Evolutionary conservation across 192 early-diverging fungal species (phyloP).

Genomic region (Coemansia erecta): DNA sequence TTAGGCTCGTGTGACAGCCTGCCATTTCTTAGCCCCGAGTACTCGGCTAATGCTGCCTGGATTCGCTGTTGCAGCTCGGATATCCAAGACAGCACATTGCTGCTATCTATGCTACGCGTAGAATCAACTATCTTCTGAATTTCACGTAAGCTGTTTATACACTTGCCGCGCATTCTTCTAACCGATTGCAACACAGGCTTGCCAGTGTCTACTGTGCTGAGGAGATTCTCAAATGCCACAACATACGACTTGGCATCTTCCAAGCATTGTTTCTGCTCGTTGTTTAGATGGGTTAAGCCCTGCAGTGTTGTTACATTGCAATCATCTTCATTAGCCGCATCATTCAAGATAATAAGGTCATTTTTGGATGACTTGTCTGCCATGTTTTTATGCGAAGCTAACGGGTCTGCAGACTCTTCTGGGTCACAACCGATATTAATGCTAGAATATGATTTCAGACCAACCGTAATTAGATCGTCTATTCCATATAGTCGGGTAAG

Average conservation of each 20-base stretch:
- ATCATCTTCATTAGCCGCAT: no score
- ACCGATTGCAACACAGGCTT: neutral
- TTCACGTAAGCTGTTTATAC: conserved; percentile 30
- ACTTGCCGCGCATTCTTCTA: neutral
- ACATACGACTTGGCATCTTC: conserved; percentile 1
- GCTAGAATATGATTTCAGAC: conserved; percentile 22
- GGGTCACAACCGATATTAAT: conserved; percentile 25
- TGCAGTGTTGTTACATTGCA: no score
- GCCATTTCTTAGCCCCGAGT: conserved; percentile 31
- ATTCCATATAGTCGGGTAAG: conserved; percentile 37
- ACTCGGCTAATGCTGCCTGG: conserved; percentile 22
- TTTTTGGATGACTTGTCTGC: no score
- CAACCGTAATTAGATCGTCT: conserved; percentile 44
- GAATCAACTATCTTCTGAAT: conserved; percentile 43
- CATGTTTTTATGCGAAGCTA: no score
- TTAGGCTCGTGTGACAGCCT: conserved; percentile 15
- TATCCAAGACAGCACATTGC: conserved; percentile 45
- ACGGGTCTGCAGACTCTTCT: neutral
- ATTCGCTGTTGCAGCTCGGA: conserved; percentile 13
- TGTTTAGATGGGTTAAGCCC: no score
- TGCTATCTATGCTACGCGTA: conserved; percentile 52
- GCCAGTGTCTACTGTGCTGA: neutral
- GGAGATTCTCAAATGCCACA: neutral
- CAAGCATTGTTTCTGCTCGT: conserved; percentile 8
- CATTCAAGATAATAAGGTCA: no score